Conservation (phyloP, 495 filamentous ascomycete species). For the Penicillium antarcticum region DNA sequence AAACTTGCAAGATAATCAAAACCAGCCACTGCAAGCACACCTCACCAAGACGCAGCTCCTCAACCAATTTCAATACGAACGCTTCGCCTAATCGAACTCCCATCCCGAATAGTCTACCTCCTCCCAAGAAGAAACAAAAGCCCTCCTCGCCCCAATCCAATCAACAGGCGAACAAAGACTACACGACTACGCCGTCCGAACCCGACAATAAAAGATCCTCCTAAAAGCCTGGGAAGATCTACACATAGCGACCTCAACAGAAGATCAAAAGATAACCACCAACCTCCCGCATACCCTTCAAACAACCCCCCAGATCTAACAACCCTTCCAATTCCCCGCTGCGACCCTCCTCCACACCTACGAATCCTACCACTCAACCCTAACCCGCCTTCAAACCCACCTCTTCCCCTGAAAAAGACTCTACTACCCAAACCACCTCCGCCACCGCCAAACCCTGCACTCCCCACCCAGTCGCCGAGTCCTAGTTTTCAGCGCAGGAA, state of each 20-base stretch:
- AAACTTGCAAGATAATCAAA: too few species aligned
- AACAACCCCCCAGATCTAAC: slow-evolving; percentile 6
- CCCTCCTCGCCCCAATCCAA: slow-evolving; percentile 8
- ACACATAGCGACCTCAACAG: slow-evolving; percentile 1
- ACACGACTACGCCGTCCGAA: slow-evolving; percentile 16
- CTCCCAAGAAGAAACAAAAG: neutral
- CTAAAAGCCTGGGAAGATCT: slow-evolving; percentile 16
- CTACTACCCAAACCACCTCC: slow-evolving; percentile 29
- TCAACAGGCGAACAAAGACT: slow-evolving; percentile 13
- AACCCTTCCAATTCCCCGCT: too few species aligned
- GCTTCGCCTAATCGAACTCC: too few species aligned
- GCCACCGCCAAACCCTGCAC: slow-evolving; percentile 21
- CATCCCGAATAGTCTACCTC: too few species aligned
- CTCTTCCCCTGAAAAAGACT: slow-evolving; percentile 33
- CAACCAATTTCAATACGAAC: too few species aligned
- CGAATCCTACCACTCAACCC: slow-evolving; percentile 22
- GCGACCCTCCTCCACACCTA: slow-evolving; percentile 21
- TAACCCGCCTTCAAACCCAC: slow-evolving; percentile 16
- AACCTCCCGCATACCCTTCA: slow-evolving; percentile 2
- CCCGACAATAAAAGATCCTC: slow-evolving; percentile 12
- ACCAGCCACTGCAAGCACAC: too few species aligned
- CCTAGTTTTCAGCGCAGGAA: slow-evolving; percentile 31
- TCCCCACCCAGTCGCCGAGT: neutral
- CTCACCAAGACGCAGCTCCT: too few species aligned
- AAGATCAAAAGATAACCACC: neutral